Evolutionary conservation across 1,284 basidiomycete species (phyloP).

Genomic region (Pyrrhoderma noxium): DNA sequence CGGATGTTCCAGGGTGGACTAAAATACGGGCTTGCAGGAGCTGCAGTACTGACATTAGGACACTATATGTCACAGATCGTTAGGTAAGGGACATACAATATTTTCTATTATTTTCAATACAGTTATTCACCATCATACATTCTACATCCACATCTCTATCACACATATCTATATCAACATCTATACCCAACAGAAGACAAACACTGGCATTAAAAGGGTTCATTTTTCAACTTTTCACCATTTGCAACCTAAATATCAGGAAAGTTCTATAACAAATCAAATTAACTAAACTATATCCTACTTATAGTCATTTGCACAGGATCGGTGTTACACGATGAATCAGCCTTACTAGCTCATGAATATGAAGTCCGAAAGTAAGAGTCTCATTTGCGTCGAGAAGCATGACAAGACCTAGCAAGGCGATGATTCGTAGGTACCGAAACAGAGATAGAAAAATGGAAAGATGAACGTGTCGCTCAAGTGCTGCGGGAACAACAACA

Average conservation of each 20-base stretch:
- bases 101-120: too few species aligned
- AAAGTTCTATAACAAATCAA: too few species aligned
- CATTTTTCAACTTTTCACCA: conserved; percentile 26
- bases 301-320: conserved; percentile 54
- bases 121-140: too few species aligned
- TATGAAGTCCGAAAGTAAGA: conserved; percentile 56
- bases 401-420: conserved; percentile 65
- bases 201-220: conserved; percentile 78
- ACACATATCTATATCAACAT: too few species aligned
- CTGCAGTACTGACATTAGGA: too few species aligned
- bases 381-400: conserved; percentile 62
- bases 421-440: conserved; percentile 76
- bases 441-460: conserved; percentile 78
- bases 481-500: conserved; percentile 1
- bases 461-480: conserved; percentile 36
- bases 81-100: too few species aligned
- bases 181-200: conserved; percentile 47
- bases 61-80: too few species aligned
- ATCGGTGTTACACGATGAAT: conserved; percentile 69
- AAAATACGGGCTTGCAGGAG: too few species aligned
- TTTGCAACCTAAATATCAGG: too few species aligned
- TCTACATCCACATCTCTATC: too few species aligned
- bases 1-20: too few species aligned
- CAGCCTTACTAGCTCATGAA: conserved; percentile 68
- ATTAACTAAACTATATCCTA: too few species aligned